Base-by-base conservation (phyloP, 2,329 filamentous ascomycete species). In the Alternaria metachromatica region DNA sequence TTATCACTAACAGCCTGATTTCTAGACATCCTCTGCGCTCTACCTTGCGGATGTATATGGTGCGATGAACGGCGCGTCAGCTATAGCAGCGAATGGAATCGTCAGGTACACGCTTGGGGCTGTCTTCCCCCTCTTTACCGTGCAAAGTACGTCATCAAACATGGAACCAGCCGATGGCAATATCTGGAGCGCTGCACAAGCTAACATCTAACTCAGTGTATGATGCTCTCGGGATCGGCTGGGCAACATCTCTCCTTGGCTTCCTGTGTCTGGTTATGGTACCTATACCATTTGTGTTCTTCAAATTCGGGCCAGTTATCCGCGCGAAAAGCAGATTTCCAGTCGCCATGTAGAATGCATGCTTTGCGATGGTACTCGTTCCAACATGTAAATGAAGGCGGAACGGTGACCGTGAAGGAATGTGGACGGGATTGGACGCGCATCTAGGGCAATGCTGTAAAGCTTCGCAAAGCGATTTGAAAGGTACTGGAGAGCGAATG, bases 171-270 rank as follows among this genome's bases (percentile, higher is more conserved):
- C 20, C 55, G 11, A 30, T 30, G 2, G 10, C 23, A 49, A 13
- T 11, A 6, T 30, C 30, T 21, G 3, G 41, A 15, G 18, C 44
- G 41, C 37, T 26, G 3, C 2, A 10, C 6, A 48, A 18, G 33
- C 57, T 66, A 43, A 67, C 41, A 23, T 5, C 12, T 4, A 30
- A 13, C 26, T 5, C 23, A 75, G 74, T 80, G 77, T 80, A 78
- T 54, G 46, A 73, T 21, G 65, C 62, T 5, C 69, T 82, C 4
- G 78, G 78, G 0, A 75, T 76, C 15, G 76, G 76, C 9, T 83
- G 80, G 80, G 80, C 80, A 3, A 79, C 78, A 1, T 78, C 74
- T 10, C 67, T 83, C 26, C 72, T 83, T 21, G 81, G 76, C 10
- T 80, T 81, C 57, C 50, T 84, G 6, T 78, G 77, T 23, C 55